Conservation (phyloP, 768 basidiomycete genomes). For the Cyclocybe aegerita region DNA sequence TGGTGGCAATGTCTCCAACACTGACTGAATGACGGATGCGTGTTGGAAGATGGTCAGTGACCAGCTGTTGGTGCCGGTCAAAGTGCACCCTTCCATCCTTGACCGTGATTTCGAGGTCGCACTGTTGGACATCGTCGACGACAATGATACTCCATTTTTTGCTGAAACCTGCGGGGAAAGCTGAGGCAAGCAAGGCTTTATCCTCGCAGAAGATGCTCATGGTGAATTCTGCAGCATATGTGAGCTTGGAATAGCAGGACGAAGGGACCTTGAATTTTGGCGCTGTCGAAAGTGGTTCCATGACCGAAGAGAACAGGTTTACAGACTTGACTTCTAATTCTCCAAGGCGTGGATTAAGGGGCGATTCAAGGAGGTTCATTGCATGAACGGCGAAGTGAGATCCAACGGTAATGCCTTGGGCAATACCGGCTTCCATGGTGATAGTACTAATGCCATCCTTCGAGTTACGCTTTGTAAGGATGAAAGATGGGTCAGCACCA, state of each 20-base stretch:
- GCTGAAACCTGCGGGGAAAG: slow-evolving; percentile 16
- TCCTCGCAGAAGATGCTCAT: slow-evolving; percentile 24
- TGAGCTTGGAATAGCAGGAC: slow-evolving; percentile 26
- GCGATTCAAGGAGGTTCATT: slow-evolving; percentile 20
- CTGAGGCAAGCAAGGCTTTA: slow-evolving; percentile 22
- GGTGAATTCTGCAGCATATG: slow-evolving; percentile 11
- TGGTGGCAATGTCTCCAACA: slow-evolving; percentile 3
- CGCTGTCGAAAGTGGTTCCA: slow-evolving; percentile 6
- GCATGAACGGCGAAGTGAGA: slow-evolving; percentile 24
- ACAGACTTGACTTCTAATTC: slow-evolving; percentile 20
- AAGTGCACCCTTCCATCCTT: slow-evolving; percentile 18
- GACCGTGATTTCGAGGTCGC: slow-evolving; percentile 19
- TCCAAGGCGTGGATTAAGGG: slow-evolving; percentile 20
- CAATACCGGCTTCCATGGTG: slow-evolving; percentile 26
- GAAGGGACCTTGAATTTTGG: slow-evolving; percentile 9
- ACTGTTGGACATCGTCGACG: slow-evolving; percentile 13
- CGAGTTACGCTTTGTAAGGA: slow-evolving; percentile 19
- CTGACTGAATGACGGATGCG: slow-evolving; percentile 17
- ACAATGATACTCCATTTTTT: slow-evolving; percentile 11
- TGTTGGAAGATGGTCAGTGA: slow-evolving; percentile 18
- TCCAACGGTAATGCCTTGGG: slow-evolving; percentile 30
- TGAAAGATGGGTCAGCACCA: slow-evolving; percentile 27
- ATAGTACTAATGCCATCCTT: slow-evolving; percentile 11
- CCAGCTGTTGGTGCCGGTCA: slow-evolving; percentile 20
- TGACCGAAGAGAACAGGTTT: slow-evolving; percentile 17